Conservation (phyloP, 768 basidiomycete species). For the Daedaleopsis nitida region DNA sequence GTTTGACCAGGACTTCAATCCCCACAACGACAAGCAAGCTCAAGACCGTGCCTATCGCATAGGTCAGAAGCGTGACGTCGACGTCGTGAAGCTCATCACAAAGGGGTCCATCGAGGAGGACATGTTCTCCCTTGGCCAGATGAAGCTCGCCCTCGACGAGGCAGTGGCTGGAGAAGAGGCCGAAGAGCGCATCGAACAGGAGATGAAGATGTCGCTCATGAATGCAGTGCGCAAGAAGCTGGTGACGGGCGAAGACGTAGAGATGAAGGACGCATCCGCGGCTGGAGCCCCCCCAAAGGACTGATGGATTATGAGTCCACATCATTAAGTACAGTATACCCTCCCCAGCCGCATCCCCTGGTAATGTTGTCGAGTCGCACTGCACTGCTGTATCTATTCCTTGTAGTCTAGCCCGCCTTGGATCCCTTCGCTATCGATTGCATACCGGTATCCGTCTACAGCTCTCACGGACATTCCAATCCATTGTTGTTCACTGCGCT, state of each 20-base stretch:
- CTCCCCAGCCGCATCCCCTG: constrained; percentile 2
- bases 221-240: constrained; percentile 83
- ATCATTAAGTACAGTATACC: constrained; percentile 10
- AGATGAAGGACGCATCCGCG: constrained; percentile 1
- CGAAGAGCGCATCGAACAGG: constrained; percentile 63
- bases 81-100: constrained; percentile 92
- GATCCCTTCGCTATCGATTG: constrained; percentile 12
- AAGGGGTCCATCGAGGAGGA: constrained; percentile 95
- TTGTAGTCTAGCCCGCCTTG: constrained; percentile 16
- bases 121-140: constrained; percentile 86
- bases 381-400: constrained; percentile 21
- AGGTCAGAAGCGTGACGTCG: constrained; percentile 91
- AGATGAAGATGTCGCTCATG: constrained; percentile 87
- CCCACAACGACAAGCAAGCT: constrained; percentile 96
- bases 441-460: constrained; percentile 1
- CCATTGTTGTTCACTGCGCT: not conserved
- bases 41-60: constrained; percentile 98
- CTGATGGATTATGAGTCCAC: not conserved
- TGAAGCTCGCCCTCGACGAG: constrained; percentile 90
- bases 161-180: constrained; percentile 83
- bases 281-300: not conserved
- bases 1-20: constrained; percentile 99
- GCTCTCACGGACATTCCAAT: not conserved
- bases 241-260: constrained; percentile 34
- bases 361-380: constrained; percentile 11